These are phyloP conservation scores for Arxiozyma telluris DNA, from an alignment of 1,139 yeast genomes.

Conservation along the genomic window DNA sequence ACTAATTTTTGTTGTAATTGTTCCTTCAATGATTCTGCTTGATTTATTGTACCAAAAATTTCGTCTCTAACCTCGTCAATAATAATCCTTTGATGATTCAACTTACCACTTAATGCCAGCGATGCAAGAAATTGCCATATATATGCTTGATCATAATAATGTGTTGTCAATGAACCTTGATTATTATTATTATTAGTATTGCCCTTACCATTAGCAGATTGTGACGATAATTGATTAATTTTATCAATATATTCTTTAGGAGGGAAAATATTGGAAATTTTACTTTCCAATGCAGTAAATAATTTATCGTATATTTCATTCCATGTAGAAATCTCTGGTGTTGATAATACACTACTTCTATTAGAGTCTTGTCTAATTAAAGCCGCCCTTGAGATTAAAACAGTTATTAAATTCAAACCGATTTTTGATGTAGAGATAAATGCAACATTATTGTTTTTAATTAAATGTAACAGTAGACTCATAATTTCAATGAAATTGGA, in stretches of 20 bases:
- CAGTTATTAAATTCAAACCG: slow-evolving; percentile 81
- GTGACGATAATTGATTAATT: slow-evolving; percentile 6
- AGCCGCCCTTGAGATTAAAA: slow-evolving; percentile 85
- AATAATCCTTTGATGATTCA: slow-evolving; percentile 87
- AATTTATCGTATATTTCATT: slow-evolving; percentile 71
- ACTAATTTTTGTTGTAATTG: slow-evolving; percentile 18
- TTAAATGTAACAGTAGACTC: slow-evolving; percentile 65
- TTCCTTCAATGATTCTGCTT: slow-evolving; percentile 54
- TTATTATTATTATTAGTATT: background rate
- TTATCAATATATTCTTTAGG: slow-evolving; percentile 37
- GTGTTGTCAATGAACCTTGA: background rate
- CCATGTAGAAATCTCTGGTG: slow-evolving; percentile 56
- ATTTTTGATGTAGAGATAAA: slow-evolving; percentile 73
- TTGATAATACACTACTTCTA: slow-evolving; percentile 41
- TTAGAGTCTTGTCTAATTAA: slow-evolving; percentile 76
- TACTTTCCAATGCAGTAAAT: slow-evolving; percentile 71
- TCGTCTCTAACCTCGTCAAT: slow-evolving; percentile 93
- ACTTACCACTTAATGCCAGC: slow-evolving; percentile 82
- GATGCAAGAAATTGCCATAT: slow-evolving; percentile 98
- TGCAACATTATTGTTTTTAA: slow-evolving; percentile 64
- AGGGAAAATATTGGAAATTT: slow-evolving; percentile 76
- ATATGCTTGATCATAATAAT: slow-evolving; percentile 62
- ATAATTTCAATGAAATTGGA: slow-evolving; percentile 75
- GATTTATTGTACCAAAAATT: slow-evolving; percentile 79
- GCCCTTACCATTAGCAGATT: slow-evolving; percentile 3